phyloP scores from a whole-genome alignment of 495 filamentous ascomycete species.

The Terfezia claveryi region DNA sequence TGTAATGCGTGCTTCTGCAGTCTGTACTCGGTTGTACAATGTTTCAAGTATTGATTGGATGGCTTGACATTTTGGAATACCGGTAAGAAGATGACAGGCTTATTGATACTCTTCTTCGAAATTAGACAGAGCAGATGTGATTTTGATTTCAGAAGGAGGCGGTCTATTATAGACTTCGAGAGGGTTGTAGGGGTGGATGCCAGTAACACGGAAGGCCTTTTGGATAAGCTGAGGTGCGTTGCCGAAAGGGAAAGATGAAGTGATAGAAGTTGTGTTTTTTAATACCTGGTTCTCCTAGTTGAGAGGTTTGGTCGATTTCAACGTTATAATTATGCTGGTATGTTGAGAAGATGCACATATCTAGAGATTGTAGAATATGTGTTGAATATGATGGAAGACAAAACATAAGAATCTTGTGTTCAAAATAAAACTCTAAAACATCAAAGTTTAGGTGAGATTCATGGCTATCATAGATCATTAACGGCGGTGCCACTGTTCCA shows the following conservation, averaged over 20 bases:
- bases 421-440: not conserved
- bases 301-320: not conserved
- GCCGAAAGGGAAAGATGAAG: not conserved
- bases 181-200: not conserved
- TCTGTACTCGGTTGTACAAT: no score
- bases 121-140: no score
- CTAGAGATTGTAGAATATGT: not conserved
- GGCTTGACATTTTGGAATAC: no score
- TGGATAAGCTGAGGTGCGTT: not conserved
- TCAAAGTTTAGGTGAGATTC: not conserved
- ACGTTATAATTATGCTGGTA: not conserved
- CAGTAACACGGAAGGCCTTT: not conserved
- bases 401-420: not conserved
- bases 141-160: no score
- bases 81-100: no score
- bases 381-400: not conserved
- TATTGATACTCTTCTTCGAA: no score
- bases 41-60: no score
- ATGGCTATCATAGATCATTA: not conserved
- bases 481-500: not conserved
- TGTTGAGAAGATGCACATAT: slow-evolving; percentile 2
- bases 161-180: not conserved
- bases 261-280: not conserved
- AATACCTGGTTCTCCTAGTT: not conserved
- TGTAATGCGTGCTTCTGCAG: no score